Base-by-base conservation (phyloP, 371 early-diverging fungal species). In the Amoeboaphelidium occidentale region DNA sequence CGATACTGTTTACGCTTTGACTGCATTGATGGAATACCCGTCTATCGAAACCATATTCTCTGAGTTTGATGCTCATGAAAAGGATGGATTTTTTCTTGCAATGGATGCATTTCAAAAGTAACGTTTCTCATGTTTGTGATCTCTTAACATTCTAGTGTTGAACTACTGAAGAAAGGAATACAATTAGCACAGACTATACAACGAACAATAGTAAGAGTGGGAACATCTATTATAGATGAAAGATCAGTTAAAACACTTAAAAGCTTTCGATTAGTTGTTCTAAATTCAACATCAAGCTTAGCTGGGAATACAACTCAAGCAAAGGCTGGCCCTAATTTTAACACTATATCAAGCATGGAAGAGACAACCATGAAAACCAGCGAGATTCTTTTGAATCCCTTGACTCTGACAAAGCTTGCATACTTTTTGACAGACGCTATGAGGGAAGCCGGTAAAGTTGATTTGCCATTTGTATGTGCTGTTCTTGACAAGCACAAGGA, bases 1-100 rank as follows among this genome's bases (percentile, higher is more conserved):
- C 48, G 92, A 91, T 60, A 76, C 71, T 3, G 90, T 81, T 0
- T 74, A 84, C 58, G 61, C 83, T 0, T 55, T 86, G 0, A 63
- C 74, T 1, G 81, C 90, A 0, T 65, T 91, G 1, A 59, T 88
- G 24, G 78, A 79, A 52, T 52, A 63, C n/a, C n/a, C n/a, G n/a
- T n/a, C n/a, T n/a, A n/a, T n/a, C n/a, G n/a, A n/a, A n/a, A n/a
- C n/a, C n/a, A n/a, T n/a, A n/a, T n/a, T n/a, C n/a, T n/a, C n/a
- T n/a, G n/a, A n/a, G n/a, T n/a, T n/a, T n/a, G n/a, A n/a, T n/a
- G n/a, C n/a, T n/a, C n/a, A 26, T 13, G 51, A 46, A 21, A 46
- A 43, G 2, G 55, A 58, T 10, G 80, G 81, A 45, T 89, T 88
- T 58, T 89, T 71, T 59, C 66, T 74, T 0, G 86, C 85, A 0